These are phyloP conservation scores for Schwanniomyces sp. DNA, from an alignment of 805 yeast genomes.

Conservation along the genomic window DNA sequence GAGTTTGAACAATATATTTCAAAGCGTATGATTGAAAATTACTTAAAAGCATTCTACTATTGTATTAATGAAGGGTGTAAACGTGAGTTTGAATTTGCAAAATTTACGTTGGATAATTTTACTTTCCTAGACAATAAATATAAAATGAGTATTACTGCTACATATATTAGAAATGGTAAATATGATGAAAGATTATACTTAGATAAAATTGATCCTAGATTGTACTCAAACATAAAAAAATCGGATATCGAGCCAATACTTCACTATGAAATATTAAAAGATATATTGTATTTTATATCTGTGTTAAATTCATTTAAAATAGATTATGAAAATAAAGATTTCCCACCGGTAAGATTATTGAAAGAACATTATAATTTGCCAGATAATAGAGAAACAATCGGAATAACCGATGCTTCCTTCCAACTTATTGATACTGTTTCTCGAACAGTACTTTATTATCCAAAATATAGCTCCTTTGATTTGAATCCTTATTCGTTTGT, in stretches of 20 bases:
- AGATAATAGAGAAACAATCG: neutral
- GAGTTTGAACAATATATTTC: too few relatives aligned
- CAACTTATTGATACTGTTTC: too few relatives aligned
- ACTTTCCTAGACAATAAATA: neutral
- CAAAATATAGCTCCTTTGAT: neutral
- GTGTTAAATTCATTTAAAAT: neutral
- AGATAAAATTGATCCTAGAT: neutral
- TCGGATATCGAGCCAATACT: neutral
- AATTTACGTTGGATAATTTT: neutral
- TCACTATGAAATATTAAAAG: neutral
- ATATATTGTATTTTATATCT: neutral
- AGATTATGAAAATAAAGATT: neutral
- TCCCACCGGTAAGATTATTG: neutral
- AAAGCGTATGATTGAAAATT: neutral
- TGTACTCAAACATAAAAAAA: neutral
- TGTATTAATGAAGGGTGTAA: neutral
- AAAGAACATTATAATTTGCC: neutral
- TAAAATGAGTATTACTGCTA: neutral
- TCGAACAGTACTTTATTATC: neutral
- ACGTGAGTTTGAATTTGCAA: neutral
- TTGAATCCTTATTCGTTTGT: neutral
- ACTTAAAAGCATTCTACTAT: neutral
- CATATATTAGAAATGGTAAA: conserved; percentile 1
- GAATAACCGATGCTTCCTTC: neutral
- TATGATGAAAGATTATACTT: neutral